Base-by-base conservation (phyloP, 495 filamentous ascomycete genomes). In the Poronia punctata region DNA sequence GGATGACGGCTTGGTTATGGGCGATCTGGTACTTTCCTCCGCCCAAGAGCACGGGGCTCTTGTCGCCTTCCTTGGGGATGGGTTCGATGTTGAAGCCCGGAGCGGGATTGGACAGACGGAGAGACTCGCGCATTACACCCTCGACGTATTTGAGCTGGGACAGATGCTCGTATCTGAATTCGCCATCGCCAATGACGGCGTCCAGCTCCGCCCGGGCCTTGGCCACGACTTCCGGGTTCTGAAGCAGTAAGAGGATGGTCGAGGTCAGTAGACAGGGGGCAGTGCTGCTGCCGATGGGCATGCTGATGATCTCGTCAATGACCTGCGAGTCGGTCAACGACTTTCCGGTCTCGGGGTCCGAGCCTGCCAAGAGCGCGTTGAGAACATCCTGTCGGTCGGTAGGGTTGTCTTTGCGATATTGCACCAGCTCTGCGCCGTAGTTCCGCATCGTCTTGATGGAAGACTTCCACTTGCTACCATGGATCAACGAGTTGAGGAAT, bases 131-230 rank as follows among this genome's bases (percentile, higher is more conserved):
- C 48, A 86, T 62, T 15, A 78, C 60, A 15, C 74, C 80, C n/a
- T 69, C 72, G 45, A 86, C 61, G 52, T 85, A 86, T 0, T 66
- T 62, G 5, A 88, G 61, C 44, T 78, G 72, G 1, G 67, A 45
- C 23, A 86, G 35, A 43, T 84, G 75, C 5, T 76, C 70, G 11
- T 73, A 59, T 0, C 46, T 58, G 5, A 84, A 60, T 26, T 67
- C 66, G 12, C 64, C 69, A 21, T 59, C 56, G 3, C 79, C 79
- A 17, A 82, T 49, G 1, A 86, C 73, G 0, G 54, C 43, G 48
- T 84, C 82, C 11, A 88, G 65, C 49, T 88, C 84, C 40, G 78
- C 60, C 35, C 83, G 78, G 1, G 80, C 82, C 45, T 71, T 71
- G 23, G 60, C 56, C 44, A 83, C 72, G 0, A 75, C 68, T 8